Evolutionary conservation across 306 rosid genomes (phyloP), one percentile per base, ranked within the genome.

Genomic region (Fragaria vesca): DNA sequence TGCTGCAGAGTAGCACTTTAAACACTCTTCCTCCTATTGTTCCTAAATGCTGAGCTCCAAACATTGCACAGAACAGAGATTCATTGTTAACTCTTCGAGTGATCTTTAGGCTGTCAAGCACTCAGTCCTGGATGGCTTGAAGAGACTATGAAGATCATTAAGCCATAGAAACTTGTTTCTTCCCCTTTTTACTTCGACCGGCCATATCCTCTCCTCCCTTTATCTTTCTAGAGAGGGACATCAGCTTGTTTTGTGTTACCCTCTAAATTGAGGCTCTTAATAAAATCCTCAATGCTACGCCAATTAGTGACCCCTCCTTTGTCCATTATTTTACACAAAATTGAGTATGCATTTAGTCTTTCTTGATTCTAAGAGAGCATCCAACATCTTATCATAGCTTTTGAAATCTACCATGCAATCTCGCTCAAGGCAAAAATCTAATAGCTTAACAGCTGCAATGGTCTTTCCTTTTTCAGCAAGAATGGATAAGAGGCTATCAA

Each of bases 231-330:
- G 93, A 90, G 71, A 94, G 90, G 71, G n/a, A 92, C 52, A 79
- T 92, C 98, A 4, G 97, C 97, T 87, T 92, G 98, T 85, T 92
- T 94, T 73, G 98, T 90, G 89, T 94, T 90, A 58, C 98, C 98
- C 75, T 92, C 97, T 78, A 82, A 77, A 77, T 87, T 92, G 58
- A 94, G 97, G 87, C 89, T 88, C 79, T 69, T 89, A 74, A 94
- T 89, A 75, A 92, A 86, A 83, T 89, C 90, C 26, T 81, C 87
- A 57, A 80, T n/a, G n/a, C n/a, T n/a, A n/a, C n/a, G n/a, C n/a
- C n/a, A 95, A 71, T 88, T 89, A 0, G 85, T 75, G 46, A n/a
- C n/a, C n/a, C n/a, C n/a, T n/a, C n/a, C n/a, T n/a, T n/a, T n/a
- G 81, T 83, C 97, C 88, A 89, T 72, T 75, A 95, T 85, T 85